Percentiles rank a stretch among this genome's conserved stretches.
Conservation (phyloP, 1,284 basidiomycete species). For the Ustilago bromivora region DNA sequence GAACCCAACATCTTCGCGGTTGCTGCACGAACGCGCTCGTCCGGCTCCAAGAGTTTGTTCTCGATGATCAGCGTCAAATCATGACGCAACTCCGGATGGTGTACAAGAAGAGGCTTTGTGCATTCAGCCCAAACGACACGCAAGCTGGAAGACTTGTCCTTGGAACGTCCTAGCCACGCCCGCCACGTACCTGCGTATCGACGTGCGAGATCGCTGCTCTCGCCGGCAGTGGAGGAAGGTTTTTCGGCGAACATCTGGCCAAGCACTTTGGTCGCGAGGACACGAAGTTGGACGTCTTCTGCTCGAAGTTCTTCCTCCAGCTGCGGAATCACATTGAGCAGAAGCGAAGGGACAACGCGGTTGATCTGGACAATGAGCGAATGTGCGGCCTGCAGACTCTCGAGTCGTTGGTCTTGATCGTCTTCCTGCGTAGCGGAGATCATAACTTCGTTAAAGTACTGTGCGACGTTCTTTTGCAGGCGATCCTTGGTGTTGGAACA, state of each 20-base stretch:
- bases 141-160: constrained; percentile 81
- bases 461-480: constrained; percentile 87
- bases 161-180: constrained; percentile 83
- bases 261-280: constrained; percentile 83
- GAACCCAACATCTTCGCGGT: constrained; percentile 84
- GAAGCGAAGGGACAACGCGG: constrained; percentile 81
- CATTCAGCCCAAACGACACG: constrained; percentile 84
- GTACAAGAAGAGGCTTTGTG: constrained; percentile 71
- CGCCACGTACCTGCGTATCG: constrained; percentile 88
- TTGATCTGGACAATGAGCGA: constrained; percentile 86
- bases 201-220: constrained; percentile 75
- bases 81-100: constrained; percentile 79
- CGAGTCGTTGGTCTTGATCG: constrained; percentile 55
- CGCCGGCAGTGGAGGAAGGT: constrained; percentile 34
- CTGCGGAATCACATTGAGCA: constrained; percentile 90
- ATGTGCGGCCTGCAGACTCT: constrained; percentile 78
- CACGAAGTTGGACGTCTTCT: constrained; percentile 79
- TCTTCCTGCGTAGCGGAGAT: constrained; percentile 70
- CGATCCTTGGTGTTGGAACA: constrained; percentile 86
- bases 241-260: constrained; percentile 84
- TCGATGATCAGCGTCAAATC: constrained; percentile 53
- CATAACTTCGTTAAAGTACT: constrained; percentile 71
- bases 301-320: constrained; percentile 89
- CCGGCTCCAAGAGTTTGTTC: constrained; percentile 76
- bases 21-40: constrained; percentile 89